Base-by-base conservation (phyloP, 306 rosid species). In the Dicorynia guianensis region DNA sequence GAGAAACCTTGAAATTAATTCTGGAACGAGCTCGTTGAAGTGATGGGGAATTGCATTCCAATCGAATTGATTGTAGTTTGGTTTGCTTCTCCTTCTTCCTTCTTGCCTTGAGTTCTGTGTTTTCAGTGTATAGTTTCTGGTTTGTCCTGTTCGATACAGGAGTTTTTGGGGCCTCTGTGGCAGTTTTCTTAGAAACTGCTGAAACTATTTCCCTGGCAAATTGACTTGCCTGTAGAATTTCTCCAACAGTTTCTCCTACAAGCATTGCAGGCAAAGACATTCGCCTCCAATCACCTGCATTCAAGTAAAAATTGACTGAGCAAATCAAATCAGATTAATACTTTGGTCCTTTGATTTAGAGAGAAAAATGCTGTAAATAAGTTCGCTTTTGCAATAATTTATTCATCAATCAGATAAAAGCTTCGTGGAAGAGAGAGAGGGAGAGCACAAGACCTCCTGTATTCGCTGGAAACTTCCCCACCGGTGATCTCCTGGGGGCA, bases 181-280 rank as follows among this genome's bases (percentile, higher is more conserved):
- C 52, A 48, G 53, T 59, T 63, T 69, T 88, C 80, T 58, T 48
- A 36, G 78, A 40, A 39, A 85, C 74, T 14, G 74, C 66, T 53
- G 76, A 82, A 7, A 76, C 74, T 70, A 85, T 85, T 12, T 88
- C 86, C 73, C 84, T 85, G 8, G 90, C 86, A 66, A 85, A 88
- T 70, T 83, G 82, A 35, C 83, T 85, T 46, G 90, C 86, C 39
- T 77, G 83, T 7, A 88, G 92, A 71, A 88, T 88, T 81, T 85
- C 92, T 54, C 88, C 83, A 0, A 88, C 69, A 15, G 92, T 88
- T 56, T 88, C 92, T 13, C 85, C 84, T 1, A 88, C 81, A 13
- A 88, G 86, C 92, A 95, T 95, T 54, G 99, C 97, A 8, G 97
- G 97, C 73, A 95, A 63, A 19, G 99, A 95, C 99, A 90, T 90